Percentiles rank a stretch among this genome's conserved stretches.
Conservation (phyloP, 345 rosid species). For the Adansonia digitata region DNA sequence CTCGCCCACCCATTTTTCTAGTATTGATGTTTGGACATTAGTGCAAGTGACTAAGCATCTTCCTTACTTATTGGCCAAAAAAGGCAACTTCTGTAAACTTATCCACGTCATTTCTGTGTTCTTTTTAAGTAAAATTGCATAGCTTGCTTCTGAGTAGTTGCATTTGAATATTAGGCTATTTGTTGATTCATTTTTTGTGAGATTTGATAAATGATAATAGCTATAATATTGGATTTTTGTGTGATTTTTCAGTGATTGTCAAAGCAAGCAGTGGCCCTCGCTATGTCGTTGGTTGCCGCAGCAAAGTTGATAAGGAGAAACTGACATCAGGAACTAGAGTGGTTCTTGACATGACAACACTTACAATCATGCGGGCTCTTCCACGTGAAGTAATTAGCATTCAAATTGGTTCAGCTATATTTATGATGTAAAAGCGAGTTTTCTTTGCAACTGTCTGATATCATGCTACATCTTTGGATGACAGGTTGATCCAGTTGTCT, state of each 20-base stretch:
- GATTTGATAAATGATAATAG: neutral
- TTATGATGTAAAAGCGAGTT: neutral
- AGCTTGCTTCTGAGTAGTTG: neutral
- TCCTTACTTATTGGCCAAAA: neutral
- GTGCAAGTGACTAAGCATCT: neutral
- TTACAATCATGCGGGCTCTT: slow-evolving; percentile 77
- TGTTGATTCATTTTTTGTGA: slow-evolving; percentile 1
- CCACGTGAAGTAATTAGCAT: slow-evolving; percentile 56
- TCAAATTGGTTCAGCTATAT: neutral
- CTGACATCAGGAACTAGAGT: slow-evolving; percentile 87
- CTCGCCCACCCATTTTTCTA: neutral
- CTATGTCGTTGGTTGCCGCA: slow-evolving; percentile 96
- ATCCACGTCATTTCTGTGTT: neutral
- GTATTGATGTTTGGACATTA: neutral
- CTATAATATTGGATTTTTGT: neutral
- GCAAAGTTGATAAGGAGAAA: slow-evolving; percentile 90
- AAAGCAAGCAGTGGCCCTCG: slow-evolving; percentile 96
- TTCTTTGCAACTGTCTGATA: neutral
- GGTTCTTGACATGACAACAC: slow-evolving; percentile 69
- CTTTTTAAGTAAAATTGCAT: neutral
- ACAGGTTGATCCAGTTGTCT: slow-evolving; percentile 94
- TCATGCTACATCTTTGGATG: slow-evolving; percentile 11
- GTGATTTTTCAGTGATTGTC: slow-evolving; percentile 57
- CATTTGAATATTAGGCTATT: neutral
- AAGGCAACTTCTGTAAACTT: too few species aligned